Evolutionary conservation across 2,329 filamentous ascomycete genomes (phyloP).

Genomic region (Drechslerella dactyloides): DNA sequence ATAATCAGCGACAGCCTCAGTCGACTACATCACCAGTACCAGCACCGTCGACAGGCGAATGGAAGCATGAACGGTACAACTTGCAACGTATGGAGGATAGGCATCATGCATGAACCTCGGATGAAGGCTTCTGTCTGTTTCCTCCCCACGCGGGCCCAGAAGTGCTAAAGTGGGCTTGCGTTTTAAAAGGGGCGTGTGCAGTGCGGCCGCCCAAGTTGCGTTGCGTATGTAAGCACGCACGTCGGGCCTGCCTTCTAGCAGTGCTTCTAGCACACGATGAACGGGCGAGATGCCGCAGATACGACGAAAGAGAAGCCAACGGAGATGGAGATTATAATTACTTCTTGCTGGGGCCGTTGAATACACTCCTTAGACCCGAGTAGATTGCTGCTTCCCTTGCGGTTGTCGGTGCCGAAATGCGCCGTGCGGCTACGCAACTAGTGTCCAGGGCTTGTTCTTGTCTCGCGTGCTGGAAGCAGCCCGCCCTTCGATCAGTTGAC

Average conservation of each 20-base stretch:
- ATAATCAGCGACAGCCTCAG: not conserved
- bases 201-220: slow-evolving; percentile 24
- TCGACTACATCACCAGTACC: slow-evolving; percentile 11
- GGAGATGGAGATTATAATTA: too few species aligned
- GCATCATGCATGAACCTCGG: not conserved
- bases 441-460: slow-evolving; percentile 28
- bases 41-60: too few species aligned
- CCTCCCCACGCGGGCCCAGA: too few species aligned
- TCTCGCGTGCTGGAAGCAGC: too few species aligned
- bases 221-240: slow-evolving; percentile 50
- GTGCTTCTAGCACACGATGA: not conserved
- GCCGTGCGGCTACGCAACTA: slow-evolving; percentile 47
- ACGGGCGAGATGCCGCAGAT: slow-evolving; percentile 10
- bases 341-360: too few species aligned
- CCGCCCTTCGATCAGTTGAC: not conserved
- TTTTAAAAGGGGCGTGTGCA: not conserved
- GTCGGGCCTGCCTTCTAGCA: too few species aligned
- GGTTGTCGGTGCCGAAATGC: slow-evolving; percentile 39
- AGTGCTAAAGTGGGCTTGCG: not conserved
- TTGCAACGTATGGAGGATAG: too few species aligned
- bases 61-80: not conserved
- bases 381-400: slow-evolving; percentile 7
- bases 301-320: not conserved
- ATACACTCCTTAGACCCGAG: too few species aligned
- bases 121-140: not conserved